Base-by-base conservation (phyloP, 345 rosid genomes). In the Acer negundo region DNA sequence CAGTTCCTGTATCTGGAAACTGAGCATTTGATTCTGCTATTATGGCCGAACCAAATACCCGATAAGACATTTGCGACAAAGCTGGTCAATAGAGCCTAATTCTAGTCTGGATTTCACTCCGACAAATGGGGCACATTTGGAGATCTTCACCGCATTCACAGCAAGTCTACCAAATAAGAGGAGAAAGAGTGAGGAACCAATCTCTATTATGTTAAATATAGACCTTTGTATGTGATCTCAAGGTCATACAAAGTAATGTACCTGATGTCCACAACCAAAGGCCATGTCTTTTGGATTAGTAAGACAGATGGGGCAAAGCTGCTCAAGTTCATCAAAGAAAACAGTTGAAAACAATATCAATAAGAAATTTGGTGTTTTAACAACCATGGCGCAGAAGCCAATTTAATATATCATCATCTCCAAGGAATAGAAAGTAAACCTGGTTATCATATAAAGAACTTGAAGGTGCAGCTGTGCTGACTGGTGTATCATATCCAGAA, bases 221-320 rank as follows among this genome's bases (percentile, higher is more conserved):
- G n/a, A 42, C 63, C 12, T 65, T 16, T 23, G 26, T 11, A 26
- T 23, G 35, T 51, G 23, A 26, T 23, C 44, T 70, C 16, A 76
- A 67, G 40, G 11, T 76, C 28, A 42, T 51, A 44, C 15, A n/a
- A 61, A 68, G 51, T 62, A 40, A 55, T 55, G 66, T 78, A 88
- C 96, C 93, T 89, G 97, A 81, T 94, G 98, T 17, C 98, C 96
- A 56, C 98, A 92, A 61, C 91, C 92, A 63, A 94, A 92, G 76
- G 97, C 93, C 97, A 91, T 87, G 84, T 89, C 83, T 76, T 90
- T 91, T 58, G 78, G 76, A 82, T 83, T 89, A 47, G 82, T 72
- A 69, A 92, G 82, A 80, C 97, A 94, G 74, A 94, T 83, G 69
- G 94, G 91, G 69, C 98, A 94, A 78, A 79, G 46, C 98, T 94